Base-by-base conservation (phyloP, 2,329 filamentous ascomycete genomes). In the Zymoseptoria brevis region DNA sequence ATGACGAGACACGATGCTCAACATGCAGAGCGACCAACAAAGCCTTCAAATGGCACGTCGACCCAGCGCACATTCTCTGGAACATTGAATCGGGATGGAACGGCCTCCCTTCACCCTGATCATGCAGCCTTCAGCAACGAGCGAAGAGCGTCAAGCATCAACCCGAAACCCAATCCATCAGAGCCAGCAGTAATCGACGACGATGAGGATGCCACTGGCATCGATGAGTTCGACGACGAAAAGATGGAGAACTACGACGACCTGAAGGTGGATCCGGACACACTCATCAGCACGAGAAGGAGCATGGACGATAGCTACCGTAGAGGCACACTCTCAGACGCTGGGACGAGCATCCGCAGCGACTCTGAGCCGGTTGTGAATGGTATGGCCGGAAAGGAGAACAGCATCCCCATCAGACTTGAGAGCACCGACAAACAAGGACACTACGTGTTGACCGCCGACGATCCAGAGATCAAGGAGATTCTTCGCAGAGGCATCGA, bases 381-480 rank as follows among this genome's bases (percentile, higher is more conserved):
- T 5, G 13, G 13, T 26, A 9, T 54, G 24, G 53, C 60, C 41
- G 52, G 51, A 51, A 65, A 71, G 59, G 67, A 72, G 55, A 75
- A 72, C 61, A 78, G 75, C 66, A 74, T 81, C 49, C 75, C 79
- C 58, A 72, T 81, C 48, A 71, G 75, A 48, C 68, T 81, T 30
- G 75, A 80, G 64, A 73, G 75, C 66, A 77, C 78, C 1, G 73
- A 73, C 45, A 72, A 72, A 55, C 78, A 75, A 57, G 78, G 77
- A 16, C 71, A 75, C 55, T 81, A 81, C 62, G 73, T 76, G 19
- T 69, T 82, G 26, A 80, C 75, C 0, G 75, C 78, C 1, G 77
- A 81, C 56, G 80, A 82, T 60, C 75, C 77, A 0, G 75, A 78
- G 48, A 74, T 81, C 48, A 74, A 73, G 51, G 77, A 79, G 11